These are phyloP conservation scores for Populus ilicifolia DNA, from an alignment of 345 rosid species.

Conservation along the genomic window DNA sequence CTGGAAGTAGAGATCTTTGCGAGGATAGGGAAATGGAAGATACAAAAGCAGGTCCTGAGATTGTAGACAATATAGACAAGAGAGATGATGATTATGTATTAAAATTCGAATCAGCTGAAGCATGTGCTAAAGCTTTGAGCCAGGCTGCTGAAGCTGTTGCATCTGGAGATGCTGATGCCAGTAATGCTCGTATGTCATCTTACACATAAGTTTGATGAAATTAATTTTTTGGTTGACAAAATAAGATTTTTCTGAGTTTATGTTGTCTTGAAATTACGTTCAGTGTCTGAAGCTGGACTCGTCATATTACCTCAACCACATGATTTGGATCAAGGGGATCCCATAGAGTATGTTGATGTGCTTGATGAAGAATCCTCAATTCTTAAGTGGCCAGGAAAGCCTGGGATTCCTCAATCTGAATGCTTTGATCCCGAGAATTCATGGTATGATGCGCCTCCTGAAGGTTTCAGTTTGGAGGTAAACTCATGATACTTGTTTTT, in stretches of 20 bases:
- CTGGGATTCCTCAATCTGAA: constrained; percentile 50
- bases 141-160: constrained; percentile 75
- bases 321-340: constrained; percentile 34
- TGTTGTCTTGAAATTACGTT: constrained; percentile 12
- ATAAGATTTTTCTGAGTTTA: not conserved
- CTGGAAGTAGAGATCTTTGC: constrained; percentile 42
- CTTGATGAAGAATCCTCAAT: constrained; percentile 41
- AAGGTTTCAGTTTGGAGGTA: constrained; percentile 70
- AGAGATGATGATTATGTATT: constrained; percentile 28
- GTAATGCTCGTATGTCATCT: constrained; percentile 51
- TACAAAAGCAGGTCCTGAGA: constrained; percentile 13
- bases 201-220: not conserved
- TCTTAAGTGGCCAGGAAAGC: constrained; percentile 64
- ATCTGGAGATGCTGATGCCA: constrained; percentile 46
- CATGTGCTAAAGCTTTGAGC: constrained; percentile 68
- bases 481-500: constrained; percentile 16
- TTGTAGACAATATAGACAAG: constrained; percentile 15
- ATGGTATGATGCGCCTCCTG: constrained; percentile 81
- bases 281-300: constrained; percentile 71
- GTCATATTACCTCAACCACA: constrained; percentile 50
- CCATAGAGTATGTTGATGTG: constrained; percentile 23
- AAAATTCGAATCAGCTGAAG: constrained; percentile 67
- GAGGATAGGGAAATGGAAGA: constrained; percentile 45
- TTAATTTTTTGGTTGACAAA: constrained; percentile 1
- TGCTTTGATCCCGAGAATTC: constrained; percentile 72